These are phyloP conservation scores for Scenedesmus sp. DNA, from an alignment of 163 green algal species.

Conservation along the genomic window DNA sequence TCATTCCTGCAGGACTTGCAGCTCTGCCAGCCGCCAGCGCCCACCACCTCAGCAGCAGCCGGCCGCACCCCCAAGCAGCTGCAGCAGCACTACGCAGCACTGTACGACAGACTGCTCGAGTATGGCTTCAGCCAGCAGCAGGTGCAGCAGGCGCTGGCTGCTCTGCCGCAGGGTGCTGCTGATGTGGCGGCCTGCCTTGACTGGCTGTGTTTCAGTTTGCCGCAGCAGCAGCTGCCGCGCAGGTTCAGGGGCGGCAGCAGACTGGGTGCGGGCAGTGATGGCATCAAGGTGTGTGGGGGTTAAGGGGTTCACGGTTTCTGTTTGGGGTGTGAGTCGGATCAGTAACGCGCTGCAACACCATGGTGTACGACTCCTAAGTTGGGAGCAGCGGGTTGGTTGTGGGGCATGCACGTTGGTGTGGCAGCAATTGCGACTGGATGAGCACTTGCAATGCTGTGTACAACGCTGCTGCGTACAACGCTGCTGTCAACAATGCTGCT, in stretches of 20 bases:
- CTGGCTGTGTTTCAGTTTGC: constrained; percentile 85
- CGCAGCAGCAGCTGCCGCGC: constrained; percentile 69
- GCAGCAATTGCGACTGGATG: neutral
- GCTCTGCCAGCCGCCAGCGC: neutral
- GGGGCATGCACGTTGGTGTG: neutral
- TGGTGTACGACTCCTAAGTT: neutral
- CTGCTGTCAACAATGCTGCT: neutral
- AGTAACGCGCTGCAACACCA: too few relatives aligned
- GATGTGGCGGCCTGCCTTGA: constrained; percentile 70
- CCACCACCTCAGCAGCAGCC: neutral
- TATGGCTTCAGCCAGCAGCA: constrained; percentile 39
- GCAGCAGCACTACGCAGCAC: constrained; percentile 23
- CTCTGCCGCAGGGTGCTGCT: constrained; percentile 18
- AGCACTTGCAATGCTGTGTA: neutral
- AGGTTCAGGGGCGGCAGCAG: constrained; percentile 62
- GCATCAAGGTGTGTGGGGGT: constrained; percentile 14
- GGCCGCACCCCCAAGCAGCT: neutral
- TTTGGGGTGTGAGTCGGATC: neutral
- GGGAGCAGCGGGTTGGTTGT: neutral
- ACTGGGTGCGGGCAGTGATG: neutral
- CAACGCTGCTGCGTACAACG: neutral
- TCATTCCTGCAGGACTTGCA: neutral
- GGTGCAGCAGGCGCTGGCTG: constrained; percentile 36
- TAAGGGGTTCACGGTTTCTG: neutral
- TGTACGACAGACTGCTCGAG: constrained; percentile 47